These are phyloP conservation scores for Chlorella sp. DNA, from an alignment of 139 green algal genomes.

Conservation along the genomic window DNA sequence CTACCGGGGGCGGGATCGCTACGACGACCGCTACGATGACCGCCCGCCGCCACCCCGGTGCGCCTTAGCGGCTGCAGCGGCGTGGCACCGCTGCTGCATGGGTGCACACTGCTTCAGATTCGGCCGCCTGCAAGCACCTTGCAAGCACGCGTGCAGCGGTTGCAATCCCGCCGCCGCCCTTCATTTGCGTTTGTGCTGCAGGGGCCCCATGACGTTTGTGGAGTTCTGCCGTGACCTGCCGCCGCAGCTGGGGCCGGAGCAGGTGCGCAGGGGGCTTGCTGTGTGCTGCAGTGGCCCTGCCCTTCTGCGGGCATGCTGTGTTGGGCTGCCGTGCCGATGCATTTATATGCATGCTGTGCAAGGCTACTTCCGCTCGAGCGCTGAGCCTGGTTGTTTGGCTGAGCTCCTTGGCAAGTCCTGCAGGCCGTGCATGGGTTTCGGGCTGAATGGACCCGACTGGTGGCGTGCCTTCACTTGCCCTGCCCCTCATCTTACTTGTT, in stretches of 20 bases:
- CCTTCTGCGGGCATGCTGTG: neutral
- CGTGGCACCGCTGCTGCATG: neutral
- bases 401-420: too few species aligned
- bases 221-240: slow-evolving; percentile 63
- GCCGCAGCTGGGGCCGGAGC: slow-evolving; percentile 64
- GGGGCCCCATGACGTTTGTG: slow-evolving; percentile 56
- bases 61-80: neutral
- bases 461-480: too few species aligned
- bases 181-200: too few species aligned
- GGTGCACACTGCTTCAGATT: too few species aligned
- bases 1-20: neutral
- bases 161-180: neutral
- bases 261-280: slow-evolving; percentile 7
- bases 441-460: too few species aligned
- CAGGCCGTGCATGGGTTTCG: too few species aligned
- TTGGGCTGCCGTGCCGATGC: neutral
- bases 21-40: slow-evolving; percentile 5
- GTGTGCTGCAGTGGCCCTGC: too few species aligned
- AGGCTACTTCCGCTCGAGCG: too few species aligned
- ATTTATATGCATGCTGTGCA: neutral
- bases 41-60: slow-evolving; percentile 13
- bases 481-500: too few species aligned
- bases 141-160: too few species aligned
- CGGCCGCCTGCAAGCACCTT: too few species aligned
- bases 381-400: too few species aligned